Evolutionary conservation across 139 green algal species (phyloP).

Genomic region (Volvox africanus): DNA sequence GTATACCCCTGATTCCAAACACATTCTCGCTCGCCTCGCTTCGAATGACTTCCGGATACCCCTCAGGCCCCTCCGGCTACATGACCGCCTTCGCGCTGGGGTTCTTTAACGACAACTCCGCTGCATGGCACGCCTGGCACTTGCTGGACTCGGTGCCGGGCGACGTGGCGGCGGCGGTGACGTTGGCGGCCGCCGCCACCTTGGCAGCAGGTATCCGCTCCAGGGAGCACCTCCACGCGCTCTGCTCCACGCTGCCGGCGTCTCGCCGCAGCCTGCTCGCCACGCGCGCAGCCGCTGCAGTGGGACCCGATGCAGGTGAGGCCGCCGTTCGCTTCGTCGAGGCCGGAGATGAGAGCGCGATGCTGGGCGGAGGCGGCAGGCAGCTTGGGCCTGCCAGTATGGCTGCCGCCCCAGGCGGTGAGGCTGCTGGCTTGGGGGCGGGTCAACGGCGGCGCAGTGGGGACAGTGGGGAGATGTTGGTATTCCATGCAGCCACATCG

Average conservation of each 20-base stretch:
- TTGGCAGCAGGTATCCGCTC: conserved; percentile 32
- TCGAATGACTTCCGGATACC: too few relatives aligned
- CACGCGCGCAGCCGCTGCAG: not conserved
- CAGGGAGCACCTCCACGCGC: not conserved
- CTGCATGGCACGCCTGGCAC: conserved; percentile 51
- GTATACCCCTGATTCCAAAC: too few relatives aligned
- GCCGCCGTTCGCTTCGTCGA: not conserved
- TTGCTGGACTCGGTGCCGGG: conserved; percentile 70
- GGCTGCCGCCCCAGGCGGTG: not conserved
- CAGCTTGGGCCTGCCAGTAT: too few relatives aligned
- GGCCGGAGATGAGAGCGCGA: not conserved
- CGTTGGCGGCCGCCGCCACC: conserved; percentile 61
- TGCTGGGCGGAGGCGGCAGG: not conserved
- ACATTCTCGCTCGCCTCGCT: too few relatives aligned
- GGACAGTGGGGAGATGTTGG: conserved; percentile 8
- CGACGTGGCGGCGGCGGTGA: conserved; percentile 64
- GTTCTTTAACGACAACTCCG: conserved; percentile 57
- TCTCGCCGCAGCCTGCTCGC: not conserved
- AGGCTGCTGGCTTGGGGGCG: not conserved
- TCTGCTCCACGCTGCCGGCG: not conserved
- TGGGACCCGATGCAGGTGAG: not conserved
- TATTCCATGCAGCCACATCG: conserved; percentile 38
- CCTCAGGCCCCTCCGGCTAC: conserved; percentile 53
- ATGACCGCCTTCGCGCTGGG: conserved; percentile 62
- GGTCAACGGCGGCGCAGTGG: not conserved